Base-by-base conservation (phyloP, 2,329 filamentous ascomycete genomes). In the Nemania sp. region DNA sequence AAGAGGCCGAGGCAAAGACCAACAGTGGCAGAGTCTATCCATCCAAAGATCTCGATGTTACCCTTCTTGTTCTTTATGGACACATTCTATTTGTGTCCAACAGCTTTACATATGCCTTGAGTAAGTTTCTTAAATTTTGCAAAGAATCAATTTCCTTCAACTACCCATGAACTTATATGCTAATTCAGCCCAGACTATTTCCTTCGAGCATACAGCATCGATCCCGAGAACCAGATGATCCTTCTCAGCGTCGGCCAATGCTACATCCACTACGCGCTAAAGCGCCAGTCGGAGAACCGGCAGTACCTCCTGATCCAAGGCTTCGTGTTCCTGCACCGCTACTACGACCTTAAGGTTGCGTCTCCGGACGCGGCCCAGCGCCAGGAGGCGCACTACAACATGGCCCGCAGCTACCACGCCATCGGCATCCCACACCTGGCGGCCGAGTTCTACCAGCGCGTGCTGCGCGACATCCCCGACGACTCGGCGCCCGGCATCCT, bases 291-390 rank as follows among this genome's bases (percentile, higher is more conserved):
- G 0, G 93, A 95, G 55, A 98, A 98, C 77, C 86, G 96, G 1
- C 95, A 98, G 77, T 95, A 93, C 76, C 88, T 94, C 47, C 89
- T 98, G 49, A 85, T 93, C 71, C 94, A 98, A 78, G 96, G 94
- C 0, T 86, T 98, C 58, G 85, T 90, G 0, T 98, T 97, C 75
- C 81, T 98, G 65, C 88, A 90, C 65, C 84, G 88, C 41, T 97
- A 97, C 80, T 90, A 92, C 72, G 84, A 88, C 2, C 77, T 88
- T 27, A 85, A 92, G 27, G 82, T 81, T 2, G 73, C 75, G 8
- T 77, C 79, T 38, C 53, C 71, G 2, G 62, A 70, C 45, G 64
- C 79, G 68, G 79, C 82, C 67, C 78, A 90, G 73, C 80, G 84
- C 56, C 91, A 93, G 76, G 93, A 97, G 79, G 92, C 92, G 7